Base-by-base conservation (phyloP, 2,329 filamentous ascomycete species). In the Graphilbum fragrans region DNA sequence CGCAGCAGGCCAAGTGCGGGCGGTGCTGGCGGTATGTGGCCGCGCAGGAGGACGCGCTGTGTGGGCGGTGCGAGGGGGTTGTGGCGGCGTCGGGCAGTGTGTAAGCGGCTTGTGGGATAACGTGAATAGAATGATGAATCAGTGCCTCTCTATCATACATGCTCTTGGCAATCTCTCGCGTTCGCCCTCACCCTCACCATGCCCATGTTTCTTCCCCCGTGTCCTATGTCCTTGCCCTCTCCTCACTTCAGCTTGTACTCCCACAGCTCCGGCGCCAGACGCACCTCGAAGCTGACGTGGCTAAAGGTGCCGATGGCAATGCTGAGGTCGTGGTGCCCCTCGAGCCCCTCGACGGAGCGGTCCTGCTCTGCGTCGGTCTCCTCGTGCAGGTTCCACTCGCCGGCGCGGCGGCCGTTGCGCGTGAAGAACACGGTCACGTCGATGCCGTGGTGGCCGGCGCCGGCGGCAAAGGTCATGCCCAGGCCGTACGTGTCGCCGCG, bases 21-120 rank as follows among this genome's bases (percentile, higher is more conserved):
- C 70, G 92, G 39, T 98, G 92, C 62, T 98, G 92, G 92, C 76
- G 82, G 47, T 94, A 86, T 58, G 70, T 82, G 20, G 79, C 82
- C n/a, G 65, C 72, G n/a, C 61, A 62, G 37, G 70, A 80, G 50
- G 76, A 82, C 17, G 58, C 64, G 32, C 62, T 94, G 17, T 96
- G 90, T 59, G 61, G 59, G 38, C 68, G 86, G 54, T 96, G 90
- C 57, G 76, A 80, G 23, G 70, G 75, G 12, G 74, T 81, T 29
- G 70, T 90, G 9, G 37, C 9, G 20, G 31, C n/a, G 18, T 16
- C 3, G 7, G 16, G 20, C 20, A 12, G 27, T 18, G 19, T 19
- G 38, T 27, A 39, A 3, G 21, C n/a, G 10, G 16, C n/a, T n/a
- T n/a, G n/a, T n/a, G 6, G 12, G 18, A n/a, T 2, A 33, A 12